Percentiles rank a stretch among this genome's conserved stretches.
Conservation (phyloP, 441 rosid species). For the Pelargonium citronellum region DNA sequence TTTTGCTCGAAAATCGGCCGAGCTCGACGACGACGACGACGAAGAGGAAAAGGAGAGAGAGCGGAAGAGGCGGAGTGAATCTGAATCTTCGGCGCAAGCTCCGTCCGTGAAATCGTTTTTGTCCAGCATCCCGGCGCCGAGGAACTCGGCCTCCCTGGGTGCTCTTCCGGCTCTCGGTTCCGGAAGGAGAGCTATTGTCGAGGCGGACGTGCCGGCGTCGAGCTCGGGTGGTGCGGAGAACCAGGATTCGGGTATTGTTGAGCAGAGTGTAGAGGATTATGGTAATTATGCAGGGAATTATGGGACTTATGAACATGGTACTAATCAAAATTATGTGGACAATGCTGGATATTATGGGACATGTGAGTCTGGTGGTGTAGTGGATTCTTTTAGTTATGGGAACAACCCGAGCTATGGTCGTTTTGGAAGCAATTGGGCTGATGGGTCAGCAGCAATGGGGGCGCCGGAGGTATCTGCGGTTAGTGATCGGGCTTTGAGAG, state of each 20-base stretch:
- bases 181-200: conserved; percentile 60
- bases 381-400: conserved; percentile 28
- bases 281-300: not conserved
- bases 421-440: conserved; percentile 35
- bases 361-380: conserved; percentile 19
- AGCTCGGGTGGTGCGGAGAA: conserved; percentile 13
- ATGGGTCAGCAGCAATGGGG: conserved; percentile 20
- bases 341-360: conserved; percentile 20
- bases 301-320: conserved; percentile 18
- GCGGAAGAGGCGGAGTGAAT: conserved; percentile 37
- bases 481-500: conserved; percentile 32
- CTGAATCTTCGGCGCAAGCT: conserved; percentile 22
- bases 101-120: conserved; percentile 60
- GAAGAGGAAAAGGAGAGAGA: conserved; percentile 39
- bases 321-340: conserved; percentile 16
- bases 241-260: not conserved
- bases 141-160: conserved; percentile 55
- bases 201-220: conserved; percentile 35
- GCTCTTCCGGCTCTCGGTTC: conserved; percentile 44
- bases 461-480: conserved; percentile 30
- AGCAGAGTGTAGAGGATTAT: conserved; percentile 22
- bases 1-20: conserved; percentile 18
- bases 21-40: conserved; percentile 41
- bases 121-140: conserved; percentile 73
- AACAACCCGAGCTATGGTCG: conserved; percentile 27